Percentiles rank a stretch among this genome's conserved stretches.
Conservation (phyloP, 2,329 filamentous ascomycete genomes). For the Fonsecaea monophora region DNA sequence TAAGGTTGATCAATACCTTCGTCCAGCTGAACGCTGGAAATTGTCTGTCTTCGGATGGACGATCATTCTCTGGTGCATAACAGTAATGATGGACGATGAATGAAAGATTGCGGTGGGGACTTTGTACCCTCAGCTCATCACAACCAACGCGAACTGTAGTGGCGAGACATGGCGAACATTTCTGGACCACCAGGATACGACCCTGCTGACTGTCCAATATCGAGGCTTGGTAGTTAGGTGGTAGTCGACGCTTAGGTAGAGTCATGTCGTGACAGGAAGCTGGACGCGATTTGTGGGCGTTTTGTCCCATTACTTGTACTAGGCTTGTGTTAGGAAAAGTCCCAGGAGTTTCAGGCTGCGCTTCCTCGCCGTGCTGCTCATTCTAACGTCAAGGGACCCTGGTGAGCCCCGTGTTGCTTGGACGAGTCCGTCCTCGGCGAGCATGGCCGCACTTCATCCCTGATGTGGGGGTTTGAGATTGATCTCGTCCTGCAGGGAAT, state of each 20-base stretch:
- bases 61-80: background rate
- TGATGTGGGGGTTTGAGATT: constrained; percentile 8
- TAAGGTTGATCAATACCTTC: background rate
- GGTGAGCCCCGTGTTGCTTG: background rate
- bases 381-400: background rate
- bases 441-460: constrained; percentile 10
- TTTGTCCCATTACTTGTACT: background rate
- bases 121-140: background rate
- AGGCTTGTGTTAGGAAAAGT: background rate
- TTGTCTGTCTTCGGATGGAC: background rate
- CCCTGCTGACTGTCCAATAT: background rate
- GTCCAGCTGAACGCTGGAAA: background rate
- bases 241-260: background rate
- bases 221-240: background rate
- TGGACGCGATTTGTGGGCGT: background rate
- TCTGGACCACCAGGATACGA: background rate
- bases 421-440: background rate
- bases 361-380: constrained; percentile 18
- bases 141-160: background rate
- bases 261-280: background rate
- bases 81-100: background rate
- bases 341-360: constrained; percentile 15
- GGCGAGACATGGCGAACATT: background rate
- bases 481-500: constrained; percentile 2
- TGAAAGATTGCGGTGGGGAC: constrained; percentile 9